phyloP scores from a whole-genome alignment of 345 rosid species.

The Trapa bicornis region DNA sequence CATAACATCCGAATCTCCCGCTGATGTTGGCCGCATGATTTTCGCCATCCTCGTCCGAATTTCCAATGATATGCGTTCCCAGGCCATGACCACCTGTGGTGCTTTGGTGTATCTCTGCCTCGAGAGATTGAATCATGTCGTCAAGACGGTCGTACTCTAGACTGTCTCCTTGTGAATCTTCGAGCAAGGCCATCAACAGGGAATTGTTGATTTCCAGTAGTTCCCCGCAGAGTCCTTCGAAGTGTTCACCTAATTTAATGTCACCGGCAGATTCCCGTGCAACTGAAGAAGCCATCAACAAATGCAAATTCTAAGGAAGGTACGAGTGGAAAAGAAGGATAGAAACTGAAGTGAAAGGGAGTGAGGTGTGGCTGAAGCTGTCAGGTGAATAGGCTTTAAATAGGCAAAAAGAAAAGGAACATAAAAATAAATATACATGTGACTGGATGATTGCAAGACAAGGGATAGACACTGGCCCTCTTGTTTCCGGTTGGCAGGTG shows the following conservation, averaged over 20 bases:
- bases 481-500: neutral
- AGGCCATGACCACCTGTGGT: conserved; percentile 1
- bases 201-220: conserved; percentile 19
- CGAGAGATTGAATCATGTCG: conserved; percentile 34
- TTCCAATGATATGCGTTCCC: neutral
- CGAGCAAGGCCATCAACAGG: conserved; percentile 26
- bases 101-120: conserved; percentile 31
- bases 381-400: no score
- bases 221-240: conserved; percentile 6
- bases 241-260: neutral
- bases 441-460: neutral
- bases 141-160: conserved; percentile 29
- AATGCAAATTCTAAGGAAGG: neutral
- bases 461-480: neutral
- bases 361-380: no score
- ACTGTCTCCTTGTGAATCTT: conserved; percentile 24
- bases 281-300: conserved; percentile 19
- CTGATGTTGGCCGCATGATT: no score
- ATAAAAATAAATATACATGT: no score
- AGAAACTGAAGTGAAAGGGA: neutral
- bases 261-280: conserved; percentile 8
- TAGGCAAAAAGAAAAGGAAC: neutral
- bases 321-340: neutral
- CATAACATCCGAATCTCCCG: neutral
- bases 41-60: no score